Conservation (phyloP, 2,329 filamentous ascomycete genomes). For the Venturia nashicola region DNA sequence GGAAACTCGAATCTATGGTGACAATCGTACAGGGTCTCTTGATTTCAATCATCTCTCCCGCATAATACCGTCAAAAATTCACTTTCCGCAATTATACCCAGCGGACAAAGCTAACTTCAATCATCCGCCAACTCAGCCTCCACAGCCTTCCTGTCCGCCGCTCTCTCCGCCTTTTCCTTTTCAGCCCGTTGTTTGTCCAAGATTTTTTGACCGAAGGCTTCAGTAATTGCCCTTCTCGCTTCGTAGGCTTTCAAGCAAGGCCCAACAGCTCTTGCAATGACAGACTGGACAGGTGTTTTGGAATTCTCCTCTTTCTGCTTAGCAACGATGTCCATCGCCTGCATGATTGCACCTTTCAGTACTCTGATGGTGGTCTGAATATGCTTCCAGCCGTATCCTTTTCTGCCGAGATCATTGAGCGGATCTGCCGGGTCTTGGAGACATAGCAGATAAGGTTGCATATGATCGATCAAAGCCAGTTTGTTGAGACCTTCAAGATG, state of each 20-base stretch:
- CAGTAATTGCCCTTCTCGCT: slow-evolving; percentile 14
- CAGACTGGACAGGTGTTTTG: slow-evolving; percentile 10
- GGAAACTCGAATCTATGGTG: no score
- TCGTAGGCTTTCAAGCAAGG: slow-evolving; percentile 17
- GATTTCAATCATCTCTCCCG: background rate
- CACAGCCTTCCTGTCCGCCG: background rate
- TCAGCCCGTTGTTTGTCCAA: background rate
- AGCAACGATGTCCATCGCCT: background rate
- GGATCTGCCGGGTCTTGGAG: slow-evolving; percentile 48
- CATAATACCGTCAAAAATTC: background rate
- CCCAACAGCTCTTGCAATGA: slow-evolving; percentile 17
- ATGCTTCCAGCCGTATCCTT: slow-evolving; percentile 36
- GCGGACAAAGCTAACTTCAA: background rate
- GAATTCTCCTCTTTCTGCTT: background rate
- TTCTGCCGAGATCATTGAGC: slow-evolving; percentile 43
- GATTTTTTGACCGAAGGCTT: slow-evolving; percentile 9
- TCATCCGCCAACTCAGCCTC: background rate
- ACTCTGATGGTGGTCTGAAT: slow-evolving; percentile 31
- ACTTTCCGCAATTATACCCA: background rate
- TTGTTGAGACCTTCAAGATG: slow-evolving; percentile 2
- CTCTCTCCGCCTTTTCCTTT: background rate
- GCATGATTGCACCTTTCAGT: slow-evolving; percentile 11
- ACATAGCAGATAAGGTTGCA: slow-evolving; percentile 32
- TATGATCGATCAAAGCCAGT: slow-evolving; percentile 15
- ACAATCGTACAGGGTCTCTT: background rate